These are phyloP conservation scores for Wickerhamomyces hampshirensis DNA, from an alignment of 805 yeast genomes.

Conservation along the genomic window DNA sequence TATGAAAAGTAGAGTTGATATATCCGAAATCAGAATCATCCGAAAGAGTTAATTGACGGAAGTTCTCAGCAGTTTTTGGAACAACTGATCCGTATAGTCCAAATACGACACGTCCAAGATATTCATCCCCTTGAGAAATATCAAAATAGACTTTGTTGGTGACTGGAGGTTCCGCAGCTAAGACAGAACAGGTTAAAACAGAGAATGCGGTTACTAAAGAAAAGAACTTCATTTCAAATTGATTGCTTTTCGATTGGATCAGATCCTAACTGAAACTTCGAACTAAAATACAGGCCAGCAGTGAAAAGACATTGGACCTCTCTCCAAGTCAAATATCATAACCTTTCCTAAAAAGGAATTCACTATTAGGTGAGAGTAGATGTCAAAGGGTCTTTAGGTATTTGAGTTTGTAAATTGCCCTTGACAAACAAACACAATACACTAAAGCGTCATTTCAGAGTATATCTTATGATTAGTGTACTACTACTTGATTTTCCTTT, in stretches of 20 bases:
- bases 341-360: too few species aligned
- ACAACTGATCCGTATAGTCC: slow-evolving; percentile 85
- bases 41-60: slow-evolving; percentile 73
- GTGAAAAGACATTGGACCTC: not conserved
- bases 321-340: too few species aligned
- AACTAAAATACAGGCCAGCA: not conserved
- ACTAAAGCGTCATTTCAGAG: too few species aligned
- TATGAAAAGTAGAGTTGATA: slow-evolving; percentile 61
- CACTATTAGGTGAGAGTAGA: too few species aligned
- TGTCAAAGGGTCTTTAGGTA: too few species aligned
- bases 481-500: too few species aligned
- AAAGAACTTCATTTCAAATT: not conserved
- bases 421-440: too few species aligned
- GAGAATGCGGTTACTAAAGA: slow-evolving; percentile 13
- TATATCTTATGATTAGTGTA: too few species aligned
- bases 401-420: too few species aligned
- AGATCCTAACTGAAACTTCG: too few species aligned
- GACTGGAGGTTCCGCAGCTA: slow-evolving; percentile 32
- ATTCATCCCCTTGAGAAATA: slow-evolving; percentile 70
- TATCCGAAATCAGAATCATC: slow-evolving; percentile 65
- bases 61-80: slow-evolving; percentile 87
- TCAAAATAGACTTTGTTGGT: slow-evolving; percentile 86
- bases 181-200: slow-evolving; percentile 14
- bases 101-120: slow-evolving; percentile 76
- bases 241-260: not conserved